Base-by-base conservation (phyloP, 306 rosid genomes). In the Lathyrus oleraceus region DNA sequence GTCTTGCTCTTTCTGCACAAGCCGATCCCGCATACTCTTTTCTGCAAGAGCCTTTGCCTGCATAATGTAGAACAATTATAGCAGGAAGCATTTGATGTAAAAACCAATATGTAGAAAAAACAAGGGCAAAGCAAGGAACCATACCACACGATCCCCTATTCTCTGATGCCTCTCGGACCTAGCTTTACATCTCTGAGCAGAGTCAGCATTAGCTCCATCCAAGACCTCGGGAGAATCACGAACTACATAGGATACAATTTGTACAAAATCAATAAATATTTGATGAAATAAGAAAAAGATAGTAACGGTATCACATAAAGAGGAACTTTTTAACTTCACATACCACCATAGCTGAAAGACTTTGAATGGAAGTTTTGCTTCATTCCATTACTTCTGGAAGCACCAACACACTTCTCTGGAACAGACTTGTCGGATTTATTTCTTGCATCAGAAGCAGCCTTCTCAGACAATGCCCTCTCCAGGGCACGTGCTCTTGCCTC, bases 41-140 rank as follows among this genome's bases (percentile, higher is more conserved):
- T 93, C 98, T 8, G 87, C 90, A n/a, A 93, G 91, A 76, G 97
- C 98, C 79, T 85, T 85, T 32, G 88, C 91, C 98, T 93, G 91
- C 75, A 79, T 19, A 32, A 57, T 53, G 56, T 54, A 35, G 56
- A 70, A 57, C 71, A 74, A 77, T 20, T 45, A 58, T 82, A 78
- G 43, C 78, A 69, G 80, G 52, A 63, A 62, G 65, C 79, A 36
- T 40, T 36, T 75, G 59, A 72, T 61, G 70, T 25, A 30, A 15
- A 35, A 72, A 66, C 64, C 47, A 67, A 44, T 59, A 32, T 42
- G 74, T 28, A 54, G 8, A 65, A 53, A 35, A 54, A 42, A 62
- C 38, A 76, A 54, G 57, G 58, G 47, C 40, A 67, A 61, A 78
- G 79, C 63, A 58, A 40, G 54, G 70, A 73, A 71, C 17, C 90